phyloP scores from a whole-genome alignment of 2,329 filamentous ascomycete genomes.

The Neonectria faginata region DNA sequence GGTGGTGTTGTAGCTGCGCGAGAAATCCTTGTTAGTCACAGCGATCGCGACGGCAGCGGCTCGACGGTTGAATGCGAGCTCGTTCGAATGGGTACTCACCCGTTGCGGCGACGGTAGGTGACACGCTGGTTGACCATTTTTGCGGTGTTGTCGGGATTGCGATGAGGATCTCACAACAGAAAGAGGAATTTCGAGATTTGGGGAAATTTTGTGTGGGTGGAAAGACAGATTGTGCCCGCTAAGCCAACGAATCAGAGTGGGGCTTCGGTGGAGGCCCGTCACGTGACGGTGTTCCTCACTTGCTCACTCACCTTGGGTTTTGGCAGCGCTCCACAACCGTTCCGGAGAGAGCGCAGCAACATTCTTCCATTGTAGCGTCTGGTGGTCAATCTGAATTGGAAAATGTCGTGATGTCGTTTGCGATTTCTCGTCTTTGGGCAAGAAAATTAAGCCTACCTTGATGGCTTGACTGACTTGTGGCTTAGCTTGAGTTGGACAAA shows the following conservation, averaged over 20 bases:
- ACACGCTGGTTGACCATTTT: slow-evolving; percentile 71
- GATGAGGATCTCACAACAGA: slow-evolving; percentile 52
- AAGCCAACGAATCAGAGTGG: slow-evolving; percentile 52
- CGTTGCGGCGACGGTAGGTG: slow-evolving; percentile 82
- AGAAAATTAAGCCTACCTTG: background rate
- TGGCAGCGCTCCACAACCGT: slow-evolving; percentile 18
- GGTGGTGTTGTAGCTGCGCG: slow-evolving; percentile 90
- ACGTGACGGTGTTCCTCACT: slow-evolving; percentile 34
- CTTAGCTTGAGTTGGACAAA: background rate
- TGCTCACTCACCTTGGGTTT: slow-evolving; percentile 5
- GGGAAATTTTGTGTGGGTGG: slow-evolving; percentile 58
- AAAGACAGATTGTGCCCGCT: slow-evolving; percentile 53
- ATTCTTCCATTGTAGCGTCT: slow-evolving; percentile 17
- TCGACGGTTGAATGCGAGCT: slow-evolving; percentile 35
- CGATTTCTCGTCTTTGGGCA: background rate
- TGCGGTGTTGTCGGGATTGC: slow-evolving; percentile 57
- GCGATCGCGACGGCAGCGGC: slow-evolving; percentile 27
- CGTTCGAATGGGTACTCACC: slow-evolving; percentile 66
- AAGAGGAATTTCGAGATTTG: slow-evolving; percentile 57
- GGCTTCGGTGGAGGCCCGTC: slow-evolving; percentile 17
- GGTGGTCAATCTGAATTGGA: no score
- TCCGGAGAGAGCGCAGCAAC: slow-evolving; percentile 13
- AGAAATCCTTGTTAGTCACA: slow-evolving; percentile 41
- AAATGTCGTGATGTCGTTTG: background rate
- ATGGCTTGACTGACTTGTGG: no score